A percentile compares a stretch with the other conserved stretches of the same genome.
phyloP scores from a whole-genome alignment of 2,329 filamentous ascomycete species.

The Amphichorda felina region DNA sequence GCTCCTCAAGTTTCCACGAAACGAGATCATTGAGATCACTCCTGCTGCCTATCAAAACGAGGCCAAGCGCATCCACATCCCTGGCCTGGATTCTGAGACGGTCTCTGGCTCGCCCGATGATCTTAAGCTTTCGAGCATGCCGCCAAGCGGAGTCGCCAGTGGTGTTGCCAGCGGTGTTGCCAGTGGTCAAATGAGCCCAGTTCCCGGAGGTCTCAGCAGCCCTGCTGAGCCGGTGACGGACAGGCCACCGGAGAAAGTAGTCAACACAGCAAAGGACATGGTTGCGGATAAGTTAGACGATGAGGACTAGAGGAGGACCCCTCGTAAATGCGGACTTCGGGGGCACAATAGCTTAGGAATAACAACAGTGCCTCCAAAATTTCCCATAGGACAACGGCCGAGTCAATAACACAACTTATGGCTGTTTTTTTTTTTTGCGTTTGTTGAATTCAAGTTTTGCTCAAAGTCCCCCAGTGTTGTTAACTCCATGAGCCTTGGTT shows the following conservation, averaged over 20 bases:
- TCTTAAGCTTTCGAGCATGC: constrained; percentile 44
- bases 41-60: constrained; percentile 96
- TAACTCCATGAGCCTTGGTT: too few species aligned
- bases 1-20: constrained; percentile 80
- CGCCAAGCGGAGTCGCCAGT: constrained; percentile 15
- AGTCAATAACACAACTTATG: too few species aligned
- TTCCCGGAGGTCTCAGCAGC: constrained; percentile 32
- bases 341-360: too few species aligned
- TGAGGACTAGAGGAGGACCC: constrained; percentile 26
- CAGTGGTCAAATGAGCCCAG: constrained; percentile 30
- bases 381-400: too few species aligned
- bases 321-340: too few species aligned
- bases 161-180: constrained; percentile 11
- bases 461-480: too few species aligned
- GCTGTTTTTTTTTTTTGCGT: too few species aligned
- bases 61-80: constrained; percentile 81
- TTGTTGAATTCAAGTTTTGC: too few species aligned
- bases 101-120: constrained; percentile 72
- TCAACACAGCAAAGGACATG: constrained; percentile 35
- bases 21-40: constrained; percentile 98
- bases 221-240: constrained; percentile 31
- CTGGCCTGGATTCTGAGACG: constrained; percentile 50
- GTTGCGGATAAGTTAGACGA: constrained; percentile 40
- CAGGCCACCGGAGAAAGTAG: constrained; percentile 33
- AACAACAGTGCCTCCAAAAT: too few species aligned